phyloP scores from a whole-genome alignment of 2,329 filamentous ascomycete species.

The Diaporthe australafricana region DNA sequence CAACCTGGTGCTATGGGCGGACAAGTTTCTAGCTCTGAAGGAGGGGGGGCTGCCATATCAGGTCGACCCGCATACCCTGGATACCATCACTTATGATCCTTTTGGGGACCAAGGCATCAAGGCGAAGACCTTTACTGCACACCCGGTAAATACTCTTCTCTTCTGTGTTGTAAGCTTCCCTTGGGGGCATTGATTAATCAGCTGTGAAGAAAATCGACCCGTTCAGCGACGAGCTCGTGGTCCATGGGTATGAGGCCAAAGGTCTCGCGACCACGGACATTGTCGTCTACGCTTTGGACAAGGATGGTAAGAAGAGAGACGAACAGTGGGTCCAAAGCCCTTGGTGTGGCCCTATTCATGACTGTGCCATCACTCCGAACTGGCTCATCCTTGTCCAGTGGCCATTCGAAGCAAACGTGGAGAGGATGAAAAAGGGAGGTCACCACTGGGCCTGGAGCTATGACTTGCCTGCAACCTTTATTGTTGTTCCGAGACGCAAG shows the following conservation, averaged over 20 bases:
- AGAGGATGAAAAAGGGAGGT: constrained; percentile 50
- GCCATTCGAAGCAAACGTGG: constrained; percentile 49
- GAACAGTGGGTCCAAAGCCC: constrained; percentile 48
- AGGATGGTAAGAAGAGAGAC: constrained; percentile 44
- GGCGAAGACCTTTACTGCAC: constrained; percentile 51
- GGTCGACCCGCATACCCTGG: constrained; percentile 49
- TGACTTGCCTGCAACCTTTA: constrained; percentile 37
- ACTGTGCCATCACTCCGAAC: constrained; percentile 53
- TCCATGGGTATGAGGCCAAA: constrained; percentile 53
- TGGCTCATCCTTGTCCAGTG: constrained; percentile 50
- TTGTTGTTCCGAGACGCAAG: constrained; percentile 38
- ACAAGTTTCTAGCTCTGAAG: constrained; percentile 57
- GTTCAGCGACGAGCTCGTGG: constrained; percentile 49
- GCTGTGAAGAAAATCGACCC: constrained; percentile 48
- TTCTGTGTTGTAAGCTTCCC: background rate
- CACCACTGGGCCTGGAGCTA: constrained; percentile 52
- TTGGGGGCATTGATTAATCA: background rate
- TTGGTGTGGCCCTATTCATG: constrained; percentile 51
- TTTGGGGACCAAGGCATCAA: constrained; percentile 49
- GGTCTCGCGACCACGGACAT: constrained; percentile 52
- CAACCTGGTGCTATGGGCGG: constrained; percentile 59
- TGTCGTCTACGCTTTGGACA: constrained; percentile 46
- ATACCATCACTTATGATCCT: constrained; percentile 49
- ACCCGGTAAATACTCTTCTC: constrained; percentile 43
- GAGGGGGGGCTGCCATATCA: constrained; percentile 53